A percentile compares a stretch with the other conserved stretches of the same genome.
These are phyloP conservation scores for Eudorina sp. DNA, from an alignment of 139 green algal species.

Conservation along the genomic window DNA sequence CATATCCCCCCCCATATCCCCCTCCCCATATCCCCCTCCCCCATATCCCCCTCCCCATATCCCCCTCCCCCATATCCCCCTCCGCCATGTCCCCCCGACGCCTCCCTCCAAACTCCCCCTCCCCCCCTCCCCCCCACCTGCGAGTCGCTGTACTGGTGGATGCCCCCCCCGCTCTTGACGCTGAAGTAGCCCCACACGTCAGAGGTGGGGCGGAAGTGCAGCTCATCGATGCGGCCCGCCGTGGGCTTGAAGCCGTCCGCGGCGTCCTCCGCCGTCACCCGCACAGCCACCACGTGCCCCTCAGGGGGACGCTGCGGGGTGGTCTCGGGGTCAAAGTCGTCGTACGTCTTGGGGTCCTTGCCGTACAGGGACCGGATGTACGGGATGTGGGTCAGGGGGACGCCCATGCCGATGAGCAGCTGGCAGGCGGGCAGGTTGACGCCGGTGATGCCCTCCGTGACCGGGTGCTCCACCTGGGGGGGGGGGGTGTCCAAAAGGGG, in stretches of 20 bases:
- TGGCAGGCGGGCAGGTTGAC: conserved; percentile 97
- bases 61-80: neutral
- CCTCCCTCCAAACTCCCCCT: too few relatives aligned
- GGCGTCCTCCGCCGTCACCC: conserved; percentile 96
- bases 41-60: neutral
- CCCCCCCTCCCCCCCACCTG: conserved; percentile 76
- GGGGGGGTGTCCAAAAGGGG: neutral
- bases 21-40: neutral
- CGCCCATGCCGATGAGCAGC: conserved; percentile 92
- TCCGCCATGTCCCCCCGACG: neutral
- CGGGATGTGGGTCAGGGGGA: conserved; percentile 91
- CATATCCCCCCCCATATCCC: neutral
- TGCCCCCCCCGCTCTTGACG: conserved; percentile 92
- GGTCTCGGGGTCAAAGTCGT: conserved; percentile 86
- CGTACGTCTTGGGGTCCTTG: conserved; percentile 58
- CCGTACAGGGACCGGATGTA: conserved; percentile 87
- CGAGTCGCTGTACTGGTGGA: conserved; percentile 98
- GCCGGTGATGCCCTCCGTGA: conserved; percentile 96
- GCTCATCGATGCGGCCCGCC: conserved; percentile 92
- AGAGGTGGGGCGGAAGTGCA: conserved; percentile 83
- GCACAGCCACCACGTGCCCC: conserved; percentile 89
- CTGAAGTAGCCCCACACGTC: conserved; percentile 98
- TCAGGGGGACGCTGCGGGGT: conserved; percentile 55
- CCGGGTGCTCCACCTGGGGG: conserved; percentile 96
- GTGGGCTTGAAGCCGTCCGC: conserved; percentile 98